Base-by-base conservation (phyloP, 2,329 filamentous ascomycete species). In the Cryphonectria nitschkei region DNA sequence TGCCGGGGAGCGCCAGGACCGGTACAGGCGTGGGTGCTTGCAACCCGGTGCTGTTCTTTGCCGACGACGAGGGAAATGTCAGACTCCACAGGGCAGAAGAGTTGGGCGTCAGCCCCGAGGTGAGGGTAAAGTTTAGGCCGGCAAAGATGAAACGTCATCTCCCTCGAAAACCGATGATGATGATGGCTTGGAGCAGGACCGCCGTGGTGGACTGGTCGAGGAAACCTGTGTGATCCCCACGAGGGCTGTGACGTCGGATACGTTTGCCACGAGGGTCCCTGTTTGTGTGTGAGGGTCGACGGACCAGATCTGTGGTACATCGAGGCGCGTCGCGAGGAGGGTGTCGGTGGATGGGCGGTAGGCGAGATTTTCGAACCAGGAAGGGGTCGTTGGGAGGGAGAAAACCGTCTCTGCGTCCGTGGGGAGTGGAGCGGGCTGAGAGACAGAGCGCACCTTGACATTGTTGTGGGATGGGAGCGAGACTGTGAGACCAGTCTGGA, bases 361-460 rank as follows among this genome's bases (percentile, higher is more conserved):
- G 29, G 41, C 67, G 58, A 68, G 58, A 19, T 68, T 68, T 26
- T 68, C 67, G 7, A 68, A 26, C 67, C 67, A 68, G 13, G 67
- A 62, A 8, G 39, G 8, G 32, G 50, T 63, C 26, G 52, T 29
- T n/a, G 52, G 52, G 52, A 29, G 52, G 52, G 52, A 56, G 26
- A 29, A 56, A n/a, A 56, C 26, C 2, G 52, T 56, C n/a, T 56
- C 26, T 7, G 26, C 52, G n/a, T 56, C 26, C 5, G 52, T 14
- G n/a, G 52, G 26, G n/a, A n/a, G 26, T 26, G 50, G n/a, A 16
- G 3, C 26, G 11, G n/a, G 5, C 7, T 29, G 52, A 29, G 52
- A 56, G 3, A 3, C 13, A 29, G 52, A 56, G 52, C 52, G 52
- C 5, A 7, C n/a, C n/a, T 56, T 29, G 52, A 29, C 9, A 5